These are phyloP conservation scores for Zoysia pacifica DNA, from an alignment of 176 grass and related monocot genomes.

Conservation along the genomic window DNA sequence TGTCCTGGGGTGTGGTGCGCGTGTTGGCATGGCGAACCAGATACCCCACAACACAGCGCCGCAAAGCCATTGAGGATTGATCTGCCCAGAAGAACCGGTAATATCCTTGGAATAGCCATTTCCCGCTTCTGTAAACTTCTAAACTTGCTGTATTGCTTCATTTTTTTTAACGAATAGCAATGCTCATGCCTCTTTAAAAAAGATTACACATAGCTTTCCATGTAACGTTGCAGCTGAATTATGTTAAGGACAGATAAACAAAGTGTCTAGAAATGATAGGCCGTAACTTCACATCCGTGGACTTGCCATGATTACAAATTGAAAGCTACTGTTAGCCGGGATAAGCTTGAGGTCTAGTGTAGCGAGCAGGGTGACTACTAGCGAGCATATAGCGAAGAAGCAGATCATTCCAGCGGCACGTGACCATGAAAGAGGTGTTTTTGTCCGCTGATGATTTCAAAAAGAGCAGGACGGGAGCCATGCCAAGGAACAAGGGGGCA, in stretches of 20 bases:
- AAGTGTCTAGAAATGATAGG: slow-evolving; percentile 11
- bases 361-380: neutral
- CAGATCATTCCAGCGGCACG: neutral
- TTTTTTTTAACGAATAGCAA: too few relatives aligned
- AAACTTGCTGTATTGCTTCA: too few relatives aligned
- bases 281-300: neutral
- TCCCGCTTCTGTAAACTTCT: neutral
- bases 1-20: too few relatives aligned
- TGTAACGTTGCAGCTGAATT: neutral
- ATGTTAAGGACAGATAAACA: neutral
- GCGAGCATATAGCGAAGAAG: neutral
- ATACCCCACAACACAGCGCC: neutral
- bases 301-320: slow-evolving; percentile 20
- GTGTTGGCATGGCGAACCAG: neutral
- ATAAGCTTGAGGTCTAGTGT: neutral
- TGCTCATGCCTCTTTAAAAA: too few relatives aligned
- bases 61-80: too few relatives aligned
- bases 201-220: too few relatives aligned
- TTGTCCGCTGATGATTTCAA: neutral
- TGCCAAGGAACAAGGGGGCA: slow-evolving; percentile 32
- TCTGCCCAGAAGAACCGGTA: neutral
- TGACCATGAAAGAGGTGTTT: slow-evolving; percentile 1
- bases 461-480: neutral
- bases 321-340: slow-evolving; percentile 25
- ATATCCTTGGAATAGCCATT: slow-evolving; percentile 5